These are phyloP conservation scores for Fremontodendron californicum DNA, from an alignment of 345 rosid genomes.

Conservation along the genomic window DNA sequence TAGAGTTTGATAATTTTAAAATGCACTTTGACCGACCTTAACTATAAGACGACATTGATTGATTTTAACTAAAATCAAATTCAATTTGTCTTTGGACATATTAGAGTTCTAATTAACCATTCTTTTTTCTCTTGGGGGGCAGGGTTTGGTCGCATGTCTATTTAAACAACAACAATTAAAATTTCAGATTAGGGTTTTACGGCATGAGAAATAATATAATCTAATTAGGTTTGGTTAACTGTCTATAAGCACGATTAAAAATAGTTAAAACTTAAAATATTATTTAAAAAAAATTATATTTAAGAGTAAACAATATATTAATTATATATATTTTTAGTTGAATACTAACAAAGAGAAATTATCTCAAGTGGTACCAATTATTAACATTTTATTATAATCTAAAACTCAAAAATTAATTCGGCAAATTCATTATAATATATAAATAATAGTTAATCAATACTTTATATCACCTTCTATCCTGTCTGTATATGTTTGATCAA, in stretches of 20 bases:
- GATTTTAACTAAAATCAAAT: neutral
- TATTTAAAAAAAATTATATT: too few species aligned
- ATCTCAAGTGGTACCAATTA: too few species aligned
- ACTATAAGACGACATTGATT: neutral
- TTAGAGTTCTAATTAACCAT: neutral
- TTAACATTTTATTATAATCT: neutral
- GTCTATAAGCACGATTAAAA: too few species aligned
- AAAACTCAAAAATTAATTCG: neutral
- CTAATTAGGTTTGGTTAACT: too few species aligned
- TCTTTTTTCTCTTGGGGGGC: neutral
- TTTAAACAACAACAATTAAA: neutral
- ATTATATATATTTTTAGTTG: too few species aligned
- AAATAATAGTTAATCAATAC: neutral
- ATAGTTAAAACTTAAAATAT: too few species aligned
- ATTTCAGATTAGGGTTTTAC: neutral
- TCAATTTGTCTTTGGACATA: neutral
- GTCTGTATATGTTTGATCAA: neutral
- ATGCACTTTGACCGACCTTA: neutral
- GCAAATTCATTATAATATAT: neutral
- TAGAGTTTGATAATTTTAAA: too few species aligned
- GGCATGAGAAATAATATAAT: too few species aligned
- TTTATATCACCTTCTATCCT: neutral
- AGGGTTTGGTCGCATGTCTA: neutral
- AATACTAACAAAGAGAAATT: too few species aligned
- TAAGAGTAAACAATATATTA: too few species aligned